Conservation (phyloP, 2,329 filamentous ascomycete species). For the Colletotrichum sidae region DNA sequence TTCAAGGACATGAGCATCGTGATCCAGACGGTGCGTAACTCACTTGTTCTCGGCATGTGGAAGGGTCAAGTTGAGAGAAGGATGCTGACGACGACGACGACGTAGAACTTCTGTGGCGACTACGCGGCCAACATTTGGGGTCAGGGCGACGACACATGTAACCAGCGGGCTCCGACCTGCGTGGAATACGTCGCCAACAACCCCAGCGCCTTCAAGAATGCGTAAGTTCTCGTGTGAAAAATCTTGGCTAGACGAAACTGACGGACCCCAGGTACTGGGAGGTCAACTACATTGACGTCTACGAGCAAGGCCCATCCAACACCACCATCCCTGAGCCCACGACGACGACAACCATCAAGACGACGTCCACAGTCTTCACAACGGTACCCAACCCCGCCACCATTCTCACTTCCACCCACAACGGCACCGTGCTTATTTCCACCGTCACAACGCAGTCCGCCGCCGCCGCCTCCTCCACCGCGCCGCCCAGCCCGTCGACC, state of each 20-base stretch:
- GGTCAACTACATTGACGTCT: constrained; percentile 66
- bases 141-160: constrained; percentile 50
- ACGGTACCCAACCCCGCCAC: constrained; percentile 41
- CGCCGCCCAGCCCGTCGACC: constrained; percentile 24
- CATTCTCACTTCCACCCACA: constrained; percentile 2
- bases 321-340: constrained; percentile 39
- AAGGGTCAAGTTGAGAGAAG: not conserved
- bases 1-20: constrained; percentile 79
- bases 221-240: constrained; percentile 42
- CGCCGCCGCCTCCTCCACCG: constrained; percentile 9
- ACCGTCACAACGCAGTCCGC: constrained; percentile 9
- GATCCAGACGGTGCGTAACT: constrained; percentile 68
- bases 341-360: constrained; percentile 43
- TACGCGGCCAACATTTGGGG: constrained; percentile 70
- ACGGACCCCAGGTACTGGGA: constrained; percentile 57
- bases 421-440: constrained; percentile 26
- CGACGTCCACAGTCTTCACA: constrained; percentile 42
- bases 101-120: constrained; percentile 78
- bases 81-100: constrained; percentile 1
- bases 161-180: constrained; percentile 56
- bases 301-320: constrained; percentile 42
- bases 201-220: constrained; percentile 55
- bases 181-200: constrained; percentile 59
- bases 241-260: constrained; percentile 5
- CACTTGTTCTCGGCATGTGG: not conserved